phyloP scores from a whole-genome alignment of 306 rosid species.

The Trifolium subterraneum region DNA sequence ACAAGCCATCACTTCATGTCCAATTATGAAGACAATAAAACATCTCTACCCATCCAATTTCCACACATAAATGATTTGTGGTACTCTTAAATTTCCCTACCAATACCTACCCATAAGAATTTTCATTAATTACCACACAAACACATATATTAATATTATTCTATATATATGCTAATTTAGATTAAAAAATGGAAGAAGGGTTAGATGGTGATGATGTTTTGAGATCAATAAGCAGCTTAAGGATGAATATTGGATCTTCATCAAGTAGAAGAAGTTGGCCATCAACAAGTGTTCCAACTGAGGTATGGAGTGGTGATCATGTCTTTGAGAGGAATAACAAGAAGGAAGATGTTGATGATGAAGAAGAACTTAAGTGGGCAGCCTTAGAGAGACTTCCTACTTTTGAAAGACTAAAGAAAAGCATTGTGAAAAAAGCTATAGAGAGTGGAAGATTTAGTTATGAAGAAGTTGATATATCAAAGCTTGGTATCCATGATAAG shows the following conservation, averaged over 20 bases:
- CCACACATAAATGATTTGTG: neutral
- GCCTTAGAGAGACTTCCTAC: slow-evolving; percentile 90
- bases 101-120: neutral
- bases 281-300: slow-evolving; percentile 2
- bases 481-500: slow-evolving; percentile 56
- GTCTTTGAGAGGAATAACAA: slow-evolving; percentile 57
- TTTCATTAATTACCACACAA: neutral
- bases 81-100: neutral
- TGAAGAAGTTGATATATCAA: slow-evolving; percentile 65
- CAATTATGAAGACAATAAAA: neutral
- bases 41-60: neutral
- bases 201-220: slow-evolving; percentile 36
- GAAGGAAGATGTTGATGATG: slow-evolving; percentile 59
- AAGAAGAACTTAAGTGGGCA: slow-evolving; percentile 85
- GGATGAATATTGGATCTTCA: slow-evolving; percentile 49
- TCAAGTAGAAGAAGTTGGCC: slow-evolving; percentile 56
- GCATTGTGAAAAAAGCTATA: slow-evolving; percentile 57
- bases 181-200: slow-evolving; percentile 40
- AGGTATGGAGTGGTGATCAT: slow-evolving; percentile 16
- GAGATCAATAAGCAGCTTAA: slow-evolving; percentile 49
- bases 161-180: neutral
- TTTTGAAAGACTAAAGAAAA: slow-evolving; percentile 70
- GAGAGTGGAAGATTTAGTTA: slow-evolving; percentile 62
- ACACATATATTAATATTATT: neutral
- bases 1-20: neutral